A percentile compares a stretch with the other conserved stretches of the same genome.
These are phyloP conservation scores for Kluyveromyces lactis DNA, from an alignment of 805 yeast genomes.

Conservation along the genomic window DNA sequence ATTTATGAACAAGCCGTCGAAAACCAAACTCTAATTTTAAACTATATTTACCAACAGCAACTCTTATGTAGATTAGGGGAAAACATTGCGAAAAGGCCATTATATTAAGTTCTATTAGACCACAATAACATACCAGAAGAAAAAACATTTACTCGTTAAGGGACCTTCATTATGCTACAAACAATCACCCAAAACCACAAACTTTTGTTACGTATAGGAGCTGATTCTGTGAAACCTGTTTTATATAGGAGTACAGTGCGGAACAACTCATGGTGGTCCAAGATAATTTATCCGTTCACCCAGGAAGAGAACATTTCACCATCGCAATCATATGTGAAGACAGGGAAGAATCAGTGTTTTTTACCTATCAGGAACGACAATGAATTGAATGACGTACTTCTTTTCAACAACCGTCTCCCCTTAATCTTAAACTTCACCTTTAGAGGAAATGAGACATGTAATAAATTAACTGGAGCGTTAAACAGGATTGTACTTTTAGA, in stretches of 20 bases:
- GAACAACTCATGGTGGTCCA: conserved; percentile 10
- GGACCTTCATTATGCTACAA: neutral
- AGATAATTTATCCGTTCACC: conserved; percentile 8
- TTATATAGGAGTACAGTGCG: neutral
- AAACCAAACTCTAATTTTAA: too few species aligned
- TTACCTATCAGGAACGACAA: conserved; percentile 46
- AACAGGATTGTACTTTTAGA: conserved; percentile 42
- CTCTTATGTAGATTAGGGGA: too few species aligned
- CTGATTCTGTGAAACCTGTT: neutral
- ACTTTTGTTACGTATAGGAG: neutral
- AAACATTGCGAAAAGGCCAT: too few species aligned
- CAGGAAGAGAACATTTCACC: conserved; percentile 1
- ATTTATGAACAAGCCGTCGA: too few species aligned
- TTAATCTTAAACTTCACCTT: conserved; percentile 64
- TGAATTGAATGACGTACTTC: conserved; percentile 49
- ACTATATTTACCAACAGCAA: too few species aligned
- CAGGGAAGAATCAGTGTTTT: conserved; percentile 22
- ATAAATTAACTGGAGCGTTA: conserved; percentile 54
- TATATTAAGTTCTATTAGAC: too few species aligned
- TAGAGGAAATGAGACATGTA: conserved; percentile 53
- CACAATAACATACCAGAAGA: too few species aligned
- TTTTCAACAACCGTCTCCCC: conserved; percentile 46
- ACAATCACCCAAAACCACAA: neutral
- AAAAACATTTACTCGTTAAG: too few species aligned
- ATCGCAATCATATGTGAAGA: conserved; percentile 7